phyloP scores from a whole-genome alignment of 139 green algal genomes.

The Diplosphaera chodatii region DNA sequence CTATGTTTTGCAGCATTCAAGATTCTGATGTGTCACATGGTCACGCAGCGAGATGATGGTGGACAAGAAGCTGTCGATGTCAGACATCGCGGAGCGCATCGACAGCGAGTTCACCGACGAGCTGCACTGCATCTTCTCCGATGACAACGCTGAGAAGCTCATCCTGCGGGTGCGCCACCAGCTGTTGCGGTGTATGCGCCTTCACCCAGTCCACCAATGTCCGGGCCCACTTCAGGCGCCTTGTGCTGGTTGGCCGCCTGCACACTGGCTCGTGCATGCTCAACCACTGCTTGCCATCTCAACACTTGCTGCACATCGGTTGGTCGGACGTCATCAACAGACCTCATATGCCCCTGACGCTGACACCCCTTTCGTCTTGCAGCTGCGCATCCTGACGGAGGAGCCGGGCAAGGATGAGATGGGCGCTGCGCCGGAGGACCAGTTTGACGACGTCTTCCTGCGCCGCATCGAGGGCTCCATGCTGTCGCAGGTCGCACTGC shows the following conservation, averaged over 20 bases:
- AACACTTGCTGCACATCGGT: too few relatives aligned
- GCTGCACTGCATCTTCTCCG: slow-evolving; percentile 87
- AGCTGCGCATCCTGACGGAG: slow-evolving; percentile 24
- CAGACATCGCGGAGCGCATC: slow-evolving; percentile 70
- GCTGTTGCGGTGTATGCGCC: too few relatives aligned
- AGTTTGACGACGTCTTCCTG: slow-evolving; percentile 72
- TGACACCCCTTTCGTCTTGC: background rate
- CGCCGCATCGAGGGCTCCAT: slow-evolving; percentile 70
- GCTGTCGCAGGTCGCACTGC: slow-evolving; percentile 56
- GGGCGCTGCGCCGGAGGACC: slow-evolving; percentile 22
- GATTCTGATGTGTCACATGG: background rate
- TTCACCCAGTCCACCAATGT: too few relatives aligned
- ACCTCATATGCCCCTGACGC: too few relatives aligned
- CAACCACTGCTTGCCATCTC: too few relatives aligned
- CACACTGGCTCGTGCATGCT: too few relatives aligned
- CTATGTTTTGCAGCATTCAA: background rate
- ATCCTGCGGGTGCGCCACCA: slow-evolving; percentile 70
- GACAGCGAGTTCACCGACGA: slow-evolving; percentile 83
- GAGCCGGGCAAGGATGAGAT: slow-evolving; percentile 28
- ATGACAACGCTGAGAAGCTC: slow-evolving; percentile 94
- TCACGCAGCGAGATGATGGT: slow-evolving; percentile 79
- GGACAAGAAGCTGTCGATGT: slow-evolving; percentile 89
- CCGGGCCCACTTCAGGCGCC: too few relatives aligned
- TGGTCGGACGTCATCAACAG: too few relatives aligned
- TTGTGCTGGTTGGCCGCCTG: too few relatives aligned